Base-by-base conservation (phyloP, 768 basidiomycete species). In the Vararia minispora region DNA sequence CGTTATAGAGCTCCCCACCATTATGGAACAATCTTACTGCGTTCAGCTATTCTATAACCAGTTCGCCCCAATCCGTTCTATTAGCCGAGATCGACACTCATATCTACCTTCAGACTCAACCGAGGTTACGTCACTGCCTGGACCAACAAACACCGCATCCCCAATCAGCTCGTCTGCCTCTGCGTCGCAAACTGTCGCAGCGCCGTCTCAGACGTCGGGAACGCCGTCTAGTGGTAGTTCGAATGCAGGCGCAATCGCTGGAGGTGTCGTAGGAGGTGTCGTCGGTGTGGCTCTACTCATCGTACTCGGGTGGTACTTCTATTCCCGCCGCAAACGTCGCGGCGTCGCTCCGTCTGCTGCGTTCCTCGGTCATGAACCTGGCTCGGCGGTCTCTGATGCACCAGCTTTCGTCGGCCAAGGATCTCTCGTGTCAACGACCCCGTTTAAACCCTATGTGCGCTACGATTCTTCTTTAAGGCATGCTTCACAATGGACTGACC, bases 211-310 rank as follows among this genome's bases (percentile, higher is more conserved):
- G 8, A 11, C 25, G 9, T 16, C 23, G 22, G 1, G 23, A 6
- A 12, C n/a, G 11, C 5, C 37, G 4, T 33, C 39, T 0, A 4
- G 29, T 7, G 13, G 10, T 23, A 29, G 8, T 20, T 43, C 44
- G 11, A 58, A 72, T 46, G 64, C 71, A 2, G 76, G 76, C 2
- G 73, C 72, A 14, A 78, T 80, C 26, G 74, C 71, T 0, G 79
- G 78, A 28, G 78, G 79, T n/a, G 70, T 72, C 6, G 62, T 77
- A 5, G 74, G 74, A 3, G 74, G 69, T 11, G 41, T 79, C 1
- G 61, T 71, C 20, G 62, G 54, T n/a, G 40, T 72, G 14, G 67
- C 62, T 6, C 44, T 69, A 31, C 55, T 76, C 10, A 64, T 49
- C 4, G 67, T 54, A 1, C 44, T 49, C 6, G 29, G 56, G 5